phyloP scores from a whole-genome alignment of 192 early-diverging fungal genomes.

The Podila clonocystis region DNA sequence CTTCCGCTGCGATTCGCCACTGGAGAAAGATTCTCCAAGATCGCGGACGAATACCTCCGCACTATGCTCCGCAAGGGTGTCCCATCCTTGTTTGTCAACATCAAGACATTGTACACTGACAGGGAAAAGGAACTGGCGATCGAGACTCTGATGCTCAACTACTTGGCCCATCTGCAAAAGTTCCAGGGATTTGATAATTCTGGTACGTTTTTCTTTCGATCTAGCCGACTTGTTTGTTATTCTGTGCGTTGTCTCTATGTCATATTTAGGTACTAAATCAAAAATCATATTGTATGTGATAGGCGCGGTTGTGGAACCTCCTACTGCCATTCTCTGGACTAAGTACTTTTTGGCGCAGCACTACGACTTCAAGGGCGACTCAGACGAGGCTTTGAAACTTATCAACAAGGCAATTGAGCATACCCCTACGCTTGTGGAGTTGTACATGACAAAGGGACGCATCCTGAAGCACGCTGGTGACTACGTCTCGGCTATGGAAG shows the following conservation, averaged over 20 bases:
- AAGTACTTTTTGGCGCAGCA: conserved; percentile 92
- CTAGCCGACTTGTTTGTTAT: background rate
- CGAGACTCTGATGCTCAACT: conserved; percentile 72
- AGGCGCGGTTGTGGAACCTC: conserved; percentile 73
- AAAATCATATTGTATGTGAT: background rate
- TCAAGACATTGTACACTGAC: conserved; percentile 79
- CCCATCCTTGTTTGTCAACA: conserved; percentile 88
- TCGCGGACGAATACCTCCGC: conserved; percentile 75
- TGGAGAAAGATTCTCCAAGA: conserved; percentile 68
- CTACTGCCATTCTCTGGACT: conserved; percentile 88
- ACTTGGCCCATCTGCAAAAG: conserved; percentile 60
- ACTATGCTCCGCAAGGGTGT: conserved; percentile 90
- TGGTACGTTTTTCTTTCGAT: conserved; percentile 11
- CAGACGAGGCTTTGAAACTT: conserved; percentile 73
- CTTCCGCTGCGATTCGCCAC: conserved; percentile 79
- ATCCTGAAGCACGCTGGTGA: conserved; percentile 95
- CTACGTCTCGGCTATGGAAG: conserved; percentile 70
- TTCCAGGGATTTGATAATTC: conserved; percentile 55
- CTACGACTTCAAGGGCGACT: conserved; percentile 79
- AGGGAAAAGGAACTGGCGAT: conserved; percentile 74
- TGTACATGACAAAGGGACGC: conserved; percentile 92
- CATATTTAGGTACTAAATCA: background rate
- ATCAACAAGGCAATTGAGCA: conserved; percentile 87
- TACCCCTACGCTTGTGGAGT: conserved; percentile 92
- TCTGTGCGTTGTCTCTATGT: background rate